Evolutionary conservation across 75 land plant genomes (phyloP).

Genomic region (Pinus taeda): DNA sequence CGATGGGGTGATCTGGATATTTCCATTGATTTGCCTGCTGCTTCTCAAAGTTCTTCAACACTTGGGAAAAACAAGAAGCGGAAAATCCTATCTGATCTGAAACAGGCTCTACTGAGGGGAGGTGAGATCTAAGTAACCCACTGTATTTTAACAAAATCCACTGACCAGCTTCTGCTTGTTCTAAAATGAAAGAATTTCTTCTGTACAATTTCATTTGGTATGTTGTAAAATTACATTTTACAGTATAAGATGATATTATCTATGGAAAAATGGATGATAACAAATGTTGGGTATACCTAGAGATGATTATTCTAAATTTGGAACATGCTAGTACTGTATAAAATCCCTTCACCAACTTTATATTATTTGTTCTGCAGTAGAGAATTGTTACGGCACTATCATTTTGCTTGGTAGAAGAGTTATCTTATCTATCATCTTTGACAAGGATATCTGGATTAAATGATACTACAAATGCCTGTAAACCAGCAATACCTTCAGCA

Average conservation of each 20-base stretch:
- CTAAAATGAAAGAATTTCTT: too few species aligned
- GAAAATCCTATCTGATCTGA: slow-evolving; percentile 36
- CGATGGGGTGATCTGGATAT: slow-evolving; percentile 85
- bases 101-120: slow-evolving; percentile 27
- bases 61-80: slow-evolving; percentile 46
- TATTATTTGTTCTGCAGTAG: background rate
- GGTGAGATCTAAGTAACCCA: slow-evolving; percentile 23
- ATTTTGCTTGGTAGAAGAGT: background rate
- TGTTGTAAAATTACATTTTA: too few species aligned
- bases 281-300: too few species aligned
- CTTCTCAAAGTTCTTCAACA: slow-evolving; percentile 15
- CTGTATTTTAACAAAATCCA: background rate
- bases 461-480: too few species aligned
- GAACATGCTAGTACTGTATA: background rate
- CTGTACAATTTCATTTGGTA: too few species aligned
- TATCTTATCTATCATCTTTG: background rate
- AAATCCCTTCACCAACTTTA: too few species aligned
- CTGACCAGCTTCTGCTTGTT: too few species aligned
- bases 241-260: too few species aligned
- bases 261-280: too few species aligned
- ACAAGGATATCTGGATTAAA: background rate
- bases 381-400: background rate
- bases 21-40: slow-evolving; percentile 49
- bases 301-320: background rate
- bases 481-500: too few species aligned